Base-by-base conservation (phyloP, 768 basidiomycete genomes). In the Amanita rimosa region DNA sequence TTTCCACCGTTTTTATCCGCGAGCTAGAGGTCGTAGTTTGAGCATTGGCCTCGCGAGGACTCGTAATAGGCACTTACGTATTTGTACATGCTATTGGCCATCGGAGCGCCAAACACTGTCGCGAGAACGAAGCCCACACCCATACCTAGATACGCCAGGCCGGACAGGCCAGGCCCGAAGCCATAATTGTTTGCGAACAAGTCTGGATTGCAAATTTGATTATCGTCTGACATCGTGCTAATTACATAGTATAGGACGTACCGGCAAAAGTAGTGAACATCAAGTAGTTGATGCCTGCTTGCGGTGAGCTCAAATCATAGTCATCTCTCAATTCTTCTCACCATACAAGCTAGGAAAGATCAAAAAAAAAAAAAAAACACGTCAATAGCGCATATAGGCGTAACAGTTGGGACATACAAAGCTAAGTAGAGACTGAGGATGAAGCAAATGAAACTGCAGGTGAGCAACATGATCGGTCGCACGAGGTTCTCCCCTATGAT, bases 261-360 rank as follows among this genome's bases (percentile, higher is more conserved):
- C 79, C 56, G 2, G 81, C 74, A 62, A 86, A 85, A 2, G 83
- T 84, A 1, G 81, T 64, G 55, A 83, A 81, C 73, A 82, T 78
- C 36, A 87, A 67, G 64, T 85, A 87, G 62, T 79, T 84, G 50
- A 84, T 82, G 22, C 81, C 66, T 60, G 55, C 10, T 6, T 37
- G 21, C 36, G 13, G 21, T 48, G 29, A 52, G 36, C 44, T 39
- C 10, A 49, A 36, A 4, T 34, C 11, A n/a, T 14, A 8, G 34
- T 50, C 37, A 3, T 22, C 3, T n/a, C 9, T 26, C 4, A 44
- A 31, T 22, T 17, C 39, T 22, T 26, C 64, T 55, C 37, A 76
- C 78, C 79, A 55, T 79, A 82, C 63, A 78, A 72, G 60, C 79
- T 62, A 52, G 4, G n/a, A n/a, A n/a, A n/a, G n/a, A n/a, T n/a